Percentiles rank a stretch among this genome's conserved stretches.
Conservation (phyloP, 108 stramenopile species). For the Nitzschia sp. region DNA sequence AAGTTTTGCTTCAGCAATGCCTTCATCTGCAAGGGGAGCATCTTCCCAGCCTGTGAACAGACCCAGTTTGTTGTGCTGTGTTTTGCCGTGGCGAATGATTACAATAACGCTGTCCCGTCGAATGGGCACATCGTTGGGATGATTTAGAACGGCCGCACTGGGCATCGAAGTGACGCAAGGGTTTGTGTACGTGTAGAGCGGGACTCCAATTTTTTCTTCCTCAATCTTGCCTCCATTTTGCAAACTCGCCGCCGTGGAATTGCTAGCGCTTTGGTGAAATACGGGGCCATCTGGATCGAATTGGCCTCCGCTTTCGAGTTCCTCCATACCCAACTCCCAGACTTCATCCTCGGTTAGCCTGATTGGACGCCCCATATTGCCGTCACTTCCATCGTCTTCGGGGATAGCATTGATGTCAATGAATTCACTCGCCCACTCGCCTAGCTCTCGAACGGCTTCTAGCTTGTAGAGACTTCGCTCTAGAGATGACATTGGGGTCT, state of each 20-base stretch:
- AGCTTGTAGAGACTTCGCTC: slow-evolving; percentile 77
- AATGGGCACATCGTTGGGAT: slow-evolving; percentile 36
- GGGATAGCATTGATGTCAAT: slow-evolving; percentile 46
- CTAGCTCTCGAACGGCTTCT: slow-evolving; percentile 68
- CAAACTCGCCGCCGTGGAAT: neutral
- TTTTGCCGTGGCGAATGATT: slow-evolving; percentile 94
- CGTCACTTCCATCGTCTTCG: slow-evolving; percentile 83
- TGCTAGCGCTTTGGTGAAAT: slow-evolving; percentile 31
- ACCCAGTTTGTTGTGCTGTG: slow-evolving; percentile 91
- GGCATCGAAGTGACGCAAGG: slow-evolving; percentile 64
- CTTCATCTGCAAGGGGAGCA: slow-evolving; percentile 85
- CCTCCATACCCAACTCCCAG: slow-evolving; percentile 53
- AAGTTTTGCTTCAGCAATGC: slow-evolving; percentile 83
- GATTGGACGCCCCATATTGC: slow-evolving; percentile 45
- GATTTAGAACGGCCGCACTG: slow-evolving; percentile 33
- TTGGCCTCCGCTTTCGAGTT: slow-evolving; percentile 52
- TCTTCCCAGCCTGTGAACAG: slow-evolving; percentile 95
- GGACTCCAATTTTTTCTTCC: slow-evolving; percentile 12
- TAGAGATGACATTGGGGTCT: slow-evolving; percentile 59
- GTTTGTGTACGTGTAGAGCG: slow-evolving; percentile 11
- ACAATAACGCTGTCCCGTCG: slow-evolving; percentile 74
- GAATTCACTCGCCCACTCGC: slow-evolving; percentile 78
- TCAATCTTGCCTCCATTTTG: slow-evolving; percentile 22
- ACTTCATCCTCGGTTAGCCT: slow-evolving; percentile 50
- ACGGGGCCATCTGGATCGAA: slow-evolving; percentile 55